Conservation (phyloP, 2,329 filamentous ascomycete species). For the Diaporthe aspalathi region DNA sequence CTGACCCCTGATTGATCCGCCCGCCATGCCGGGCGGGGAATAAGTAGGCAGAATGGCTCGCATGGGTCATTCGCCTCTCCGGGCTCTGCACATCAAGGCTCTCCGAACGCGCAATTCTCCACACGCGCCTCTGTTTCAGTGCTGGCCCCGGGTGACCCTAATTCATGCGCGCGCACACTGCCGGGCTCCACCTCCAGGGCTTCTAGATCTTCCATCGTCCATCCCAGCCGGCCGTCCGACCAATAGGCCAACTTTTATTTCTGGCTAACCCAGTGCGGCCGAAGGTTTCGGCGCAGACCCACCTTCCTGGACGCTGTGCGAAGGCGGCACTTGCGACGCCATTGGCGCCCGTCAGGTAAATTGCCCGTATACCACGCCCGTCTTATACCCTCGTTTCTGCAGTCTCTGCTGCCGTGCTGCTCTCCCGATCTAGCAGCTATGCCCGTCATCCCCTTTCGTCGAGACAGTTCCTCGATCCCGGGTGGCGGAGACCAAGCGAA, state of each 20-base stretch:
- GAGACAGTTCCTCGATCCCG: conserved; percentile 18
- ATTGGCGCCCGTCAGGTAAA: conserved; percentile 29
- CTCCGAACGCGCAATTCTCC: conserved; percentile 10
- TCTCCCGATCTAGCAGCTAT: not conserved
- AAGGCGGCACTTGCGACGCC: conserved; percentile 22
- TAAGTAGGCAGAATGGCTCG: too few relatives aligned
- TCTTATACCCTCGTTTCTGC: not conserved
- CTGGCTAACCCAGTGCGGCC: conserved; percentile 12
- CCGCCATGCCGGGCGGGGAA: not conserved
- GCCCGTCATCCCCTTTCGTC: conserved; percentile 9
- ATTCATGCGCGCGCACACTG: conserved; percentile 24
- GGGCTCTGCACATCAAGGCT: not conserved
- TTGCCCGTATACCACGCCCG: conserved; percentile 6
- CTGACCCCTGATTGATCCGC: not conserved
- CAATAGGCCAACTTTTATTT: conserved; percentile 17
- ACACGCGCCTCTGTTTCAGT: conserved; percentile 16
- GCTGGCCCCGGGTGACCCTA: not conserved
- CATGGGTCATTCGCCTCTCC: not conserved
- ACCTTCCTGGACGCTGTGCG: not conserved
- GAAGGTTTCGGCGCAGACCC: conserved; percentile 28
- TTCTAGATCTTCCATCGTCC: conserved; percentile 23
- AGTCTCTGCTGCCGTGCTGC: not conserved
- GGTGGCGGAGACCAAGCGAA: conserved; percentile 8
- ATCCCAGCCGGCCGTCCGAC: conserved; percentile 2
- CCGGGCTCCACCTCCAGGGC: conserved; percentile 24